Conservation (phyloP, 2,329 filamentous ascomycete genomes). For the Fusarium pseudonygamai region DNA sequence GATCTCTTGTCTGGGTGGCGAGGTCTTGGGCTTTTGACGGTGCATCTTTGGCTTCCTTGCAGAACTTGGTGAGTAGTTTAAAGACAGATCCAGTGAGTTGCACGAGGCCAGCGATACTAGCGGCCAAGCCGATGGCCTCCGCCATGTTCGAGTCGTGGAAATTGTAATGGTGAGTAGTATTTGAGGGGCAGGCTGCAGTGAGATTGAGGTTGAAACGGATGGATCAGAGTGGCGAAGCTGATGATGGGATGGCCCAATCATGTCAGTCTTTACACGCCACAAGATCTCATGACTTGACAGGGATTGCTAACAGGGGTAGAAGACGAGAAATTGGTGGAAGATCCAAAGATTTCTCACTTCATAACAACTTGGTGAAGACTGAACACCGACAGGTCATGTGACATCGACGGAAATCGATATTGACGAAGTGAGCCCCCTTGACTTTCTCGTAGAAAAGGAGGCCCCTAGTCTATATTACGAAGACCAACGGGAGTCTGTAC, state of each 20-base stretch:
- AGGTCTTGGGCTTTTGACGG: neutral
- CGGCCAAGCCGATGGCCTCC: too few relatives aligned
- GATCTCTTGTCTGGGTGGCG: neutral
- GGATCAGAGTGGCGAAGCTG: neutral
- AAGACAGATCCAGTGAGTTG: neutral
- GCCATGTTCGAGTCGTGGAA: neutral
- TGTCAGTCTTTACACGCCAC: neutral
- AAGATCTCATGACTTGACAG: neutral
- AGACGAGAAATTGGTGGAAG: too few relatives aligned
- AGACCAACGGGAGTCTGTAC: too few relatives aligned
- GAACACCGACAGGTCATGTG: too few relatives aligned
- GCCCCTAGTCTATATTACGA: too few relatives aligned
- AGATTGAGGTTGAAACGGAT: neutral
- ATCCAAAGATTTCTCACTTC: too few relatives aligned
- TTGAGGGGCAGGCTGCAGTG: neutral
- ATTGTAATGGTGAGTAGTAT: neutral
- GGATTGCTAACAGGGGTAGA: too few relatives aligned
- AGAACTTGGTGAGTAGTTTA: neutral
- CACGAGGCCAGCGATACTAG: neutral
- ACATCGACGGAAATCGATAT: too few relatives aligned
- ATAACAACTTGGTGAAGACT: too few relatives aligned
- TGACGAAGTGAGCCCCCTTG: too few relatives aligned
- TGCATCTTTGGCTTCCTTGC: neutral
- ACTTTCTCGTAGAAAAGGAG: too few relatives aligned
- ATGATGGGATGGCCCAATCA: neutral